A percentile compares a stretch with the other conserved stretches of the same genome.
Conservation (phyloP, 2,329 filamentous ascomycete genomes). For the Cadophora luteo-olivacea region DNA sequence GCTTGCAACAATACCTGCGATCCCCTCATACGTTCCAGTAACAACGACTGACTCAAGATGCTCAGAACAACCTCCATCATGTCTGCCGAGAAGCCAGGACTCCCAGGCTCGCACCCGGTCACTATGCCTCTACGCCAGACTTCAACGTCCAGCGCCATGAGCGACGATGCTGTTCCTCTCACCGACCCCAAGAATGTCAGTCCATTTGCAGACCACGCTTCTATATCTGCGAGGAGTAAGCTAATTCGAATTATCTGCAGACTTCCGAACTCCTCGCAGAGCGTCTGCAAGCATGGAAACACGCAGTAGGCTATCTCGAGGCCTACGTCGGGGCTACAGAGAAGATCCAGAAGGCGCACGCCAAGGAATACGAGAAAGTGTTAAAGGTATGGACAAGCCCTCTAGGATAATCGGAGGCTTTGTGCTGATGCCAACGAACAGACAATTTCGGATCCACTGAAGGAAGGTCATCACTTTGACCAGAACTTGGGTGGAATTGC, state of each 20-base stretch:
- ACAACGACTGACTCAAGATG: constrained; percentile 33
- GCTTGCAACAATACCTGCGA: not conserved
- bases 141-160: constrained; percentile 36
- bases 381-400: constrained; percentile 68
- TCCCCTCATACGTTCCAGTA: not conserved
- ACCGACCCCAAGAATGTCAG: constrained; percentile 43
- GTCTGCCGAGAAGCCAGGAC: constrained; percentile 36
- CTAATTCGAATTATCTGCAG: constrained; percentile 50
- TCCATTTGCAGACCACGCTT: constrained; percentile 9
- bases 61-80: constrained; percentile 37
- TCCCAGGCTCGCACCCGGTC: constrained; percentile 37
- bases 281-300: constrained; percentile 93
- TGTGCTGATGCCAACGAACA: constrained; percentile 44
- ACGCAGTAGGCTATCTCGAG: constrained; percentile 88
- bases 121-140: constrained; percentile 40
- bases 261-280: constrained; percentile 84
- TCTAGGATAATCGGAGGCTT: not conserved
- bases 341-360: constrained; percentile 82
- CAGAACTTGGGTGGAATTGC: constrained; percentile 86
- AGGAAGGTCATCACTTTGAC: constrained; percentile 92
- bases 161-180: constrained; percentile 42
- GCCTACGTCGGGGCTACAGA: constrained; percentile 87
- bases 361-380: constrained; percentile 95
- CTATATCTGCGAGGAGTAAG: not conserved
- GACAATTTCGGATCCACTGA: constrained; percentile 85